Evolutionary conservation across 2,329 filamentous ascomycete species (phyloP).

Genomic region (Fusarium sororula): DNA sequence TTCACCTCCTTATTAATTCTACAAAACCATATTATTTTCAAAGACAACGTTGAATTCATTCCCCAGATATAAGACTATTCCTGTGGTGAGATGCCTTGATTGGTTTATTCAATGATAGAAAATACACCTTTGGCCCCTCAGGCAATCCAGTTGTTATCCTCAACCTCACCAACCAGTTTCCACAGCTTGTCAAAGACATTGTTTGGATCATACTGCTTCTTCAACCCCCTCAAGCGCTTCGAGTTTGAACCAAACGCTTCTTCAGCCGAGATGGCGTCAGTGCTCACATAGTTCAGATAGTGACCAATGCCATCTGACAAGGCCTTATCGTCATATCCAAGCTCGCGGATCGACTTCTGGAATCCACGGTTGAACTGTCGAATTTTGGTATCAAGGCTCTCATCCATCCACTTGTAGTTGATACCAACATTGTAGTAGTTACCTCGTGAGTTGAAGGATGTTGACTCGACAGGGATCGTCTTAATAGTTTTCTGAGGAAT

Average conservation of each 20-base stretch:
- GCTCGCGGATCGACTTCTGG: conserved; percentile 25
- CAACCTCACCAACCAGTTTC: conserved; percentile 32
- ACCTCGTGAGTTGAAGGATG: conserved; percentile 38
- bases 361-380: conserved; percentile 36
- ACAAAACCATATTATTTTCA: not conserved
- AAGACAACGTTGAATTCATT: not conserved
- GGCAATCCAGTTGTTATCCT: conserved; percentile 31
- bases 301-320: conserved; percentile 29
- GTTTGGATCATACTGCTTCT: conserved; percentile 31
- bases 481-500: conserved; percentile 22
- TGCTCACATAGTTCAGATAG: conserved; percentile 33
- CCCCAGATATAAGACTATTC: not conserved
- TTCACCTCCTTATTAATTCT: not conserved
- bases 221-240: conserved; percentile 24
- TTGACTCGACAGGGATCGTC: conserved; percentile 27
- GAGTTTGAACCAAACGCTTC: conserved; percentile 32
- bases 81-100: not conserved
- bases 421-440: conserved; percentile 37
- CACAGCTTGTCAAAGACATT: conserved; percentile 38
- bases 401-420: conserved; percentile 28
- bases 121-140: not conserved
- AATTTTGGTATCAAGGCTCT: conserved; percentile 23
- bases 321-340: conserved; percentile 35
- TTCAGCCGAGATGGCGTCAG: conserved; percentile 26
- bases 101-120: not conserved